Conservation (phyloP, 1,284 basidiomycete species). For the Apiotrichum mycotoxinovorans region DNA sequence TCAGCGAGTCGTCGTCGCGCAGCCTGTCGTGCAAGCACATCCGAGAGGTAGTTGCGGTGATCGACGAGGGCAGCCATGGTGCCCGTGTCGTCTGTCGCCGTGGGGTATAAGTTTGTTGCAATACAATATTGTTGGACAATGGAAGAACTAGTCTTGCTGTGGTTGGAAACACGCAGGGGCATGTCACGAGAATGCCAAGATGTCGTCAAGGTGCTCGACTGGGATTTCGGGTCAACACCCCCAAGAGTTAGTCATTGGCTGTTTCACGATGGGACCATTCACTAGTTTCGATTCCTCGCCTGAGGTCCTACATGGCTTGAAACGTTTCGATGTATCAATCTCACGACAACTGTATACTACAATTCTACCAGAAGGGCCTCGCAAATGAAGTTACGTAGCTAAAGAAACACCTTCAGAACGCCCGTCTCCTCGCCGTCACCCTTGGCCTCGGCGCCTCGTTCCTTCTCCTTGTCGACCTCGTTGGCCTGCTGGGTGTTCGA, state of each 20-base stretch:
- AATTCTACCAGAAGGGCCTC: not conserved
- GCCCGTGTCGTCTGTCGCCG: not conserved
- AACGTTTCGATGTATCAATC: too few species aligned
- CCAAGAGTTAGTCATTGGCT: too few species aligned
- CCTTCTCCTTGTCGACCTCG: not conserved
- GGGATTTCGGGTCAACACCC: too few species aligned
- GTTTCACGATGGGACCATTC: too few species aligned
- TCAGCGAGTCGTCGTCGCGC: constrained; percentile 50
- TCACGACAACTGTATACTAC: not conserved
- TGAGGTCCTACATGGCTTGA: too few species aligned
- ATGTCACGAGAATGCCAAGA: too few species aligned
- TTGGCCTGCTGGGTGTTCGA: not conserved
- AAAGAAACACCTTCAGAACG: not conserved
- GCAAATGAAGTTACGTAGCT: not conserved
- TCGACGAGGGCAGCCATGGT: constrained; percentile 47
- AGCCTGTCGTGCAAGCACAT: constrained; percentile 53
- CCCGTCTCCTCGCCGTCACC: not conserved
- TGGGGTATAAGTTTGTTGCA: not conserved
- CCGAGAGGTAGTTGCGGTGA: constrained; percentile 54
- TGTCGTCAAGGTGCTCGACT: too few species aligned
- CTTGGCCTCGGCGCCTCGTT: not conserved
- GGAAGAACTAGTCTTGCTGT: too few species aligned
- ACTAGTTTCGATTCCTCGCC: too few species aligned
- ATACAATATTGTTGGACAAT: too few species aligned
- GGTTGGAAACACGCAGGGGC: too few species aligned